Evolutionary conservation across 2,329 filamentous ascomycete genomes (phyloP), one percentile per base, ranked within the genome.

Genomic region (Colletotrichum falcatum): DNA sequence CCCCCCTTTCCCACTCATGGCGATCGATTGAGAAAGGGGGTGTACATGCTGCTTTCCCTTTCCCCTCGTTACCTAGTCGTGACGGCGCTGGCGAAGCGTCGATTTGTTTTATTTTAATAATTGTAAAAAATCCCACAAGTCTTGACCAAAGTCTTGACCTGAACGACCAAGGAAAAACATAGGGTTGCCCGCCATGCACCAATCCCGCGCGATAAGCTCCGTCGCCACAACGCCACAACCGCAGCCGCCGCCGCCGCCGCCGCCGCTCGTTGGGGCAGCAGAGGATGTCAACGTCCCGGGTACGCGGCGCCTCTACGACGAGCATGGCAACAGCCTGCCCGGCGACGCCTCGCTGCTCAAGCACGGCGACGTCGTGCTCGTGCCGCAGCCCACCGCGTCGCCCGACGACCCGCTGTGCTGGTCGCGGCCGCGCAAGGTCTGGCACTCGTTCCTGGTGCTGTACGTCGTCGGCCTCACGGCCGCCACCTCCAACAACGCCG

Each of bases 401-500:
- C 84, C 84, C 35, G 84, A 87, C 72, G 86, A 88, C 74, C 86
- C 86, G 26, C 78, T 88, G 69, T 85, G 86, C 74, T 88, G 86
- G 86, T 80, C 81, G 28, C 53, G 63, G 9, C n/a, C 59, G 37
- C 68, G 85, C 73, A 86, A 86, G 75, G 80, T 81, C 44, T 87
- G 84, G 84, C 84, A 86, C 76, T 84, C 84, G 7, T 77, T 81
- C 7, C 78, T 89, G 6, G 83, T 88, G 37, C 83, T 85, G 63
- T 86, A 85, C 74, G 83, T 88, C 58, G 86, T 87, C 3, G 86
- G 82, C 1, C 75, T 89, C 60, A 88, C 87, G 0, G 87, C 87
- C 0, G 87, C 87, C 4, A 88, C 85, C 0, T 84, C 87, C 14
- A 89, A 89, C 66, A 84, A 87, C 74, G 86, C 86, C 3, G 86